Evolutionary conservation across 768 basidiomycete species (phyloP), one percentile per base, ranked within the genome.

Genomic region (Mycena sanguinolenta): DNA sequence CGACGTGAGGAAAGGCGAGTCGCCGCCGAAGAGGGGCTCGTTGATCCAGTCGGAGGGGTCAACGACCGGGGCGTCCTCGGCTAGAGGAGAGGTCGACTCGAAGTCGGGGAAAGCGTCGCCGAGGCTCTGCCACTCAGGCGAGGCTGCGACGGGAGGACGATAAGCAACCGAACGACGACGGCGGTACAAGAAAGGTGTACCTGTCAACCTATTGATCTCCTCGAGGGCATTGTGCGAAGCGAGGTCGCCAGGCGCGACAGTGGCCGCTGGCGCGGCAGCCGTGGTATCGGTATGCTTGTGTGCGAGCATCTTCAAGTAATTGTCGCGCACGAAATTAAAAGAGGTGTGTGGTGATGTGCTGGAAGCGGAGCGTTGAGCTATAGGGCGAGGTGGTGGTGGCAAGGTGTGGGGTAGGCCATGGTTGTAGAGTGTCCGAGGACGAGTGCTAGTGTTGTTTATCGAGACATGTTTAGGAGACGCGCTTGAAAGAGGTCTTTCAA

Each of bases 341-440:
- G 50, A 81, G 76, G 70, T 77, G 70, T 69, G 84, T 76, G 63
- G 36, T 74, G 78, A 75, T 58, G 70, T 38, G 36, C 80, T 77
- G 59, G 75, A 72, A 74, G 79, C 63, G 10, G 63, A 36, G 79
- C 80, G 82, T 76, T 69, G 81, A 57, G 83, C 82, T 49, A 79
- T 80, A 77, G 85, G 84, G 54, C 84, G 82, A 67, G 86, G 86
- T 30, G 83, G 84, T 49, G 81, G 82, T 42, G 86, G 86, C 34
- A 87, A 76, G 57, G 77, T 86, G 53, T 85, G 83, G 60, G 86
- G 86, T 77, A 87, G 84, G 77, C 86, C 86, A 87, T 87, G 85
- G 67, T 87, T 76, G 80, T 72, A 85, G 13, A 39, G 17, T 57
- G 63, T 70, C 64, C 69, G 64, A 39, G 17, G 69, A 65, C 64